Evolutionary conservation across 2,329 filamentous ascomycete genomes (phyloP), one percentile per base, ranked within the genome.

Genomic region (Penicillium sp.): DNA sequence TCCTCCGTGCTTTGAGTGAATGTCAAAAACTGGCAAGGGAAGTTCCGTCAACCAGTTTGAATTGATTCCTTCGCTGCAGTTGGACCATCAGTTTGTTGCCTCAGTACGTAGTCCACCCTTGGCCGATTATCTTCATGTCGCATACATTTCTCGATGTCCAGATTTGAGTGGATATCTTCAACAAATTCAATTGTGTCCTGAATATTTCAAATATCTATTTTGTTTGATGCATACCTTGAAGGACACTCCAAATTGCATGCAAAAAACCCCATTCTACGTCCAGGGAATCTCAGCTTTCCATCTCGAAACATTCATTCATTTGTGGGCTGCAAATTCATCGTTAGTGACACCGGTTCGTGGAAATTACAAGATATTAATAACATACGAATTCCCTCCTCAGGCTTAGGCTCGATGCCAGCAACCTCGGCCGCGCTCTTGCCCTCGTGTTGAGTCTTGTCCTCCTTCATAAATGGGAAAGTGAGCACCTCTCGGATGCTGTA

Each of bases 391-490:
- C 75, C 80, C 62, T 84, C 79, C 45, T 74, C 79, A 18, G 74
- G 68, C 50, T 71, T 57, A 26, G 80, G 74, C 61, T 75, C 64
- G 43, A 84, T 67, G 23, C 71, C 77, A 18, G 72, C 76, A 38
- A 80, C 73, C 66, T 85, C 80, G 2, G 79, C 80, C 9, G 79
- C 78, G 44, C 69, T 61, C 57, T 64, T 67, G 43, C 63, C 63
- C 38, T 68, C 67, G 31, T 52, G 49, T 2, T 61, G 61, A 20
- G 71, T 72, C 60, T 74, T 74, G 65, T 90, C 84, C 34, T 90
- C 85, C 79, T 94, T 95, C 86, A 98, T 95, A 71, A 95, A 90
- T 8, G 92, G 92, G 79, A 98, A 98, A 6, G 90, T 81, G 47
- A 96, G 70, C 2, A 96, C 90, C 69, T 98, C 92, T 69, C 92